Base-by-base conservation (phyloP, 2,329 filamentous ascomycete genomes). In the Fusarium praegraminearum region DNA sequence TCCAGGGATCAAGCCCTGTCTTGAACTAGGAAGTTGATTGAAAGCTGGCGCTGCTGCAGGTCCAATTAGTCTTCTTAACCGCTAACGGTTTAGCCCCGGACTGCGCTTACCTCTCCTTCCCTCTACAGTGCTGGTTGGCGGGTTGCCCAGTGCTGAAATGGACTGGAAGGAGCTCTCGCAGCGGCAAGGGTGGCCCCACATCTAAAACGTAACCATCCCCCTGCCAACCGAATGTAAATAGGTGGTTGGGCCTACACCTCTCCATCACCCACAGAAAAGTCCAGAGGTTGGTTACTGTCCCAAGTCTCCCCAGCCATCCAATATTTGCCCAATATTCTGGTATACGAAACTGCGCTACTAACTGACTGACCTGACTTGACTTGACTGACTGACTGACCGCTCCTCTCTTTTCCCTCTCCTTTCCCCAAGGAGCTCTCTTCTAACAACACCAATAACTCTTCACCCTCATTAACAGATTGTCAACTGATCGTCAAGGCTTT, bases 151-250 rank as follows among this genome's bases (percentile, higher is more conserved):
- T 70, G 68, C 61, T 58, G 35, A 35, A 50, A 54, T 43, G 44
- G 53, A 56, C 50, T 35, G n/a, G 30, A 24, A 28, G 26, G 38
- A 47, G 59, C 51, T 65, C 36, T 36, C 20, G 36, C 33, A 66
- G 32, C 46, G 62, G 62, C 52, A 44, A 45, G 24, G 41, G 26
- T 32, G 45, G 32, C 50, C 54, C 63, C 68, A 63, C 58, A 69
- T 46, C 41, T 58, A 57, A 62, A 62, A 72, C 70, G 73, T 72
- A 68, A 71, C 67, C 49, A 56, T 75, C 61, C 20, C 70, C 69
- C 51, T 47, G 73, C 52, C 73, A 75, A 75, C 73, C 28, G 18
- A 24, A 13, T 43, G 73, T 74, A 74, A 73, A 74, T 73, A 75
- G 65, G 73, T 75, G 72, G 73, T 63, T 73, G 73, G 72, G 41